These are phyloP conservation scores for Aaosphaeria arxii DNA, from an alignment of 2,329 filamentous ascomycete species.

Conservation along the genomic window DNA sequence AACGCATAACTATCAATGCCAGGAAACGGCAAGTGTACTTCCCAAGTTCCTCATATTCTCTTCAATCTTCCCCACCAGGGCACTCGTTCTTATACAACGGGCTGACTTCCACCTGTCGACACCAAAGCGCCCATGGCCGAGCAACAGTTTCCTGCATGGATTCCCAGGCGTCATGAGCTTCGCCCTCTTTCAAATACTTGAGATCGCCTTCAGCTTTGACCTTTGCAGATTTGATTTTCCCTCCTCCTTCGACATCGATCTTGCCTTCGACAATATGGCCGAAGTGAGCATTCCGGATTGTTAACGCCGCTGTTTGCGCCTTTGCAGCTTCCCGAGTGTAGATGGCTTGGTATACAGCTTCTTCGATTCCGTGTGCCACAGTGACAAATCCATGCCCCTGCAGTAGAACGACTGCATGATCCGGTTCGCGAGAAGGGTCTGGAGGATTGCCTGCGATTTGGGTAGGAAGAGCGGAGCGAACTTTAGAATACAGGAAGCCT, in stretches of 20 bases:
- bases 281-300: slow-evolving; percentile 30
- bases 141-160: slow-evolving; percentile 29
- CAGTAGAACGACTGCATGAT: slow-evolving; percentile 39
- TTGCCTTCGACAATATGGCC: slow-evolving; percentile 39
- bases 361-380: slow-evolving; percentile 41
- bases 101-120: slow-evolving; percentile 38
- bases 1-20: too few relatives aligned
- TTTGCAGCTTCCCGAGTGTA: slow-evolving; percentile 41
- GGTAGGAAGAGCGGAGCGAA: slow-evolving; percentile 33
- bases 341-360: slow-evolving; percentile 45
- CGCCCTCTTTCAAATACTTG: slow-evolving; percentile 41
- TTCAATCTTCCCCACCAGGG: slow-evolving; percentile 22
- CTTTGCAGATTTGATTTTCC: slow-evolving; percentile 40
- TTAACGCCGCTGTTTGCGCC: slow-evolving; percentile 39
- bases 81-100: slow-evolving; percentile 41
- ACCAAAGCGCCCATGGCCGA: slow-evolving; percentile 45
- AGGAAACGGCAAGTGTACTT: too few relatives aligned
- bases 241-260: slow-evolving; percentile 36
- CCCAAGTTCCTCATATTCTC: background rate
- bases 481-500: slow-evolving; percentile 37
- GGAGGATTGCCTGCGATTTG: slow-evolving; percentile 27
- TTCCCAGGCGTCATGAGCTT: slow-evolving; percentile 42
- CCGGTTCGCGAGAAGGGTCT: slow-evolving; percentile 30
- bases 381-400: slow-evolving; percentile 47
- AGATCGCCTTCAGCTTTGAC: slow-evolving; percentile 41